Conservation (phyloP, 1,284 basidiomycete species). For the Cryptococcus wingfieldii region DNA sequence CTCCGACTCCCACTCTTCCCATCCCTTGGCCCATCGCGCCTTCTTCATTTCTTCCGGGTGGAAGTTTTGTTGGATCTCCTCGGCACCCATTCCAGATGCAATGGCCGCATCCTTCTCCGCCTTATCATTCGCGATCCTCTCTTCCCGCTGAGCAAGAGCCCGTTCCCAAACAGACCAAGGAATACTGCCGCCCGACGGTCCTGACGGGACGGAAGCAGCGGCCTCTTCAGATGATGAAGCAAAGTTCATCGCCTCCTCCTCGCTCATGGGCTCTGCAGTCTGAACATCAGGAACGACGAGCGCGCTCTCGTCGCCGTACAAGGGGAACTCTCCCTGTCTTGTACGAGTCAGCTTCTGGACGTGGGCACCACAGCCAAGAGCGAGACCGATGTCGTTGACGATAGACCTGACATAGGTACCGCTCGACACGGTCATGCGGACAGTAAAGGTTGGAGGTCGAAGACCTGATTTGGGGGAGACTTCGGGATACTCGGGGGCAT, state of each 20-base stretch:
- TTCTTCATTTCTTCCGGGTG: conserved; percentile 56
- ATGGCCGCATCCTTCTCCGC: conserved; percentile 43
- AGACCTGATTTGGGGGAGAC: conserved; percentile 46
- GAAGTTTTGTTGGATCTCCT: conserved; percentile 26
- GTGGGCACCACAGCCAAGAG: conserved; percentile 78
- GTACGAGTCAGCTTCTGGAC: conserved; percentile 83
- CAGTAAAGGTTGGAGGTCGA: conserved; percentile 71
- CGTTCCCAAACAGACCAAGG: conserved; percentile 73
- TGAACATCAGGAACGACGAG: conserved; percentile 5
- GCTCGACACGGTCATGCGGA: conserved; percentile 87
- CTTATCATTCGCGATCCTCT: conserved; percentile 49
- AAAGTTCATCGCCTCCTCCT: background rate
- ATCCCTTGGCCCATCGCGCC: conserved; percentile 32
- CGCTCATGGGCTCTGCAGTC: background rate
- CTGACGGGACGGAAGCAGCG: conserved; percentile 1
- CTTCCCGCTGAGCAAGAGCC: conserved; percentile 53
- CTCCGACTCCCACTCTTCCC: conserved; percentile 47
- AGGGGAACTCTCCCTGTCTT: conserved; percentile 72
- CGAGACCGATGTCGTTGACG: conserved; percentile 81
- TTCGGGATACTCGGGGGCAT: conserved; percentile 38
- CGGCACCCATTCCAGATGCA: conserved; percentile 48
- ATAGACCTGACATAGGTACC: conserved; percentile 94
- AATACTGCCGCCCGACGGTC: conserved; percentile 54
- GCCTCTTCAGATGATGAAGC: background rate
- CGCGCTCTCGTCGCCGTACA: conserved; percentile 48